Percentiles rank a stretch among this genome's conserved stretches.
Conservation (phyloP, 768 basidiomycete species). For the Gymnopilus junonius region DNA sequence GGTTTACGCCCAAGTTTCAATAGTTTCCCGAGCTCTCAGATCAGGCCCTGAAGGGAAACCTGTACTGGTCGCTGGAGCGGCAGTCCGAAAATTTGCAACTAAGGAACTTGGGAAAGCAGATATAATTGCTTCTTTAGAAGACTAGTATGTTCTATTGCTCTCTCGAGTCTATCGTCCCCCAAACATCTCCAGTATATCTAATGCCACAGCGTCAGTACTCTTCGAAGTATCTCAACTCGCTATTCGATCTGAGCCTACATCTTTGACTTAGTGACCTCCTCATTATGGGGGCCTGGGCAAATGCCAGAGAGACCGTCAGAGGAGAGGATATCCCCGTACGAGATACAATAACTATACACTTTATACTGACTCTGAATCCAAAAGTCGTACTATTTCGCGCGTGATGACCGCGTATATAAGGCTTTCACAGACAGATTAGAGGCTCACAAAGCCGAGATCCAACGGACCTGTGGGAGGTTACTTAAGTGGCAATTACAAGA, state of each 20-base stretch:
- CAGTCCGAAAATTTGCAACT: slow-evolving; percentile 88
- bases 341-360: not conserved
- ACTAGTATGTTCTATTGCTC: slow-evolving; percentile 68
- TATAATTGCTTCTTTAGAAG: slow-evolving; percentile 82
- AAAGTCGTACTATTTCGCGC: slow-evolving; percentile 90
- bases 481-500: slow-evolving; percentile 75
- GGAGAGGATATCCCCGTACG: slow-evolving; percentile 77
- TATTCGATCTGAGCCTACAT: not conserved
- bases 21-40: slow-evolving; percentile 71
- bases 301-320: slow-evolving; percentile 58
- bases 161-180: not conserved
- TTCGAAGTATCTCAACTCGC: not conserved
- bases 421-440: slow-evolving; percentile 61
- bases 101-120: slow-evolving; percentile 81
- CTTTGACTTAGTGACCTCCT: slow-evolving; percentile 60
- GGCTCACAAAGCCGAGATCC: slow-evolving; percentile 48
- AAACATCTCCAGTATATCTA: slow-evolving; percentile 66
- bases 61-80: slow-evolving; percentile 71
- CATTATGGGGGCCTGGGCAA: slow-evolving; percentile 81
- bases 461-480: slow-evolving; percentile 52
- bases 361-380: not conserved
- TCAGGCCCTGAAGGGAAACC: slow-evolving; percentile 72
- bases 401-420: slow-evolving; percentile 86
- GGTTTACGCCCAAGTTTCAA: slow-evolving; percentile 74
- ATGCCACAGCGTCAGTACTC: slow-evolving; percentile 67